Evolutionary conservation across 345 rosid species (phyloP).

Genomic region (Linum lewisii): DNA sequence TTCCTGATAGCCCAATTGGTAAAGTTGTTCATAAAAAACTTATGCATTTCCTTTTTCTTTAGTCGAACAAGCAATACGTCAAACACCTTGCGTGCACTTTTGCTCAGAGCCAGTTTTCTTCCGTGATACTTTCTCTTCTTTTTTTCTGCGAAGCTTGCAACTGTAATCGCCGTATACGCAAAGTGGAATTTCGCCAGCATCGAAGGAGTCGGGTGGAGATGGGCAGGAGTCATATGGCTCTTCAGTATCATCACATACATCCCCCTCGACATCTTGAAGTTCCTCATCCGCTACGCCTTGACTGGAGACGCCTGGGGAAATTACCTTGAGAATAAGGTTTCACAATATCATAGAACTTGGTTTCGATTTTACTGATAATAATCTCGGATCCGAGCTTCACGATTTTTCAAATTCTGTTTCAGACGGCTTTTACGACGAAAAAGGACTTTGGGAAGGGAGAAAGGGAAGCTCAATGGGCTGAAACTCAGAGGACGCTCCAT

Average conservation of each 20-base stretch:
- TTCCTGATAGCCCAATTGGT: conserved; percentile 65
- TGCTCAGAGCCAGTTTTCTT: too few species aligned
- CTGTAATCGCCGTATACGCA: conserved; percentile 52
- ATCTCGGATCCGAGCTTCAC: not conserved
- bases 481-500: conserved; percentile 61
- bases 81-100: not conserved
- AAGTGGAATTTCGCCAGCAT: conserved; percentile 59
- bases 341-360: not conserved
- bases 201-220: conserved; percentile 68
- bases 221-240: conserved; percentile 70
- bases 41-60: not conserved
- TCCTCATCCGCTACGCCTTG: conserved; percentile 47
- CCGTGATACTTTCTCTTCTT: not conserved
- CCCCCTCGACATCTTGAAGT: conserved; percentile 71
- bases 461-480: conserved; percentile 69
- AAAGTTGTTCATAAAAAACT: conserved; percentile 8
- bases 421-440: conserved; percentile 73
- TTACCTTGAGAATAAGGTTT: conserved; percentile 41
- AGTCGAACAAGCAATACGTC: not conserved
- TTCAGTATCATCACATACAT: conserved; percentile 50
- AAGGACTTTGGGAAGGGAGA: conserved; percentile 71
- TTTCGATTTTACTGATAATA: not conserved
- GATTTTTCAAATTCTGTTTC: not conserved
- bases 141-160: conserved; percentile 40
- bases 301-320: conserved; percentile 63